Evolutionary conservation across 2,329 filamentous ascomycete species (phyloP), one percentile per base, ranked within the genome.

Genomic region (Fusarium xyrophilum): DNA sequence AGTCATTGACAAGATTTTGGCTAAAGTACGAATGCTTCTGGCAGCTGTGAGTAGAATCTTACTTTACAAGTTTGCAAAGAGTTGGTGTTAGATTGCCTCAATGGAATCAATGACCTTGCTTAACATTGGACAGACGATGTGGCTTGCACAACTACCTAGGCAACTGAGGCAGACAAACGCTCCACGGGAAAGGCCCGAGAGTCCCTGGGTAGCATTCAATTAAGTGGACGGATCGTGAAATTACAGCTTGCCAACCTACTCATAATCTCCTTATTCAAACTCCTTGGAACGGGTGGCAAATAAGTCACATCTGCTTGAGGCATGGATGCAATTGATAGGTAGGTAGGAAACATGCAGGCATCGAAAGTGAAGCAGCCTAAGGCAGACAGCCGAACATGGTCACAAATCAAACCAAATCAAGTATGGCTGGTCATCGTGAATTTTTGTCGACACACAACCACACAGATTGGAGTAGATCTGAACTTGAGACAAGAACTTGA

Each of bases 371-470:
- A 12, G 50, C 33, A 52, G 46, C 47, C 55, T 56, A 28, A 68
- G 65, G 65, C 60, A 61, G 43, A 46, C 25, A 60, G n/a, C n/a
- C 32, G 43, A 44, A 43, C n/a, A 23, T 47, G 64, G 51, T 46
- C 46, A 61, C 51, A 39, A 19, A 50, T 46, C 42, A 28, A n/a
- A n/a, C 23, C 33, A 42, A 23, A 43, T 27, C 39, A 46, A 42
- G 53, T 44, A 47, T 32, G 40, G 64, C 56, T 68, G 50, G 50
- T 40, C 44, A 30, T 46, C 23, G 51, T 68, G 38, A 56, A 60
- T 47, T 58, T 25, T 43, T 50, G 36, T 46, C 40, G 23, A 42
- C 46, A 36, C 43, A 28, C 28, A 61, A 30, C 42, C 40, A 8
- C 35, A 27, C n/a, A 40, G 19, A 15, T 15, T 23, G 17, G 5